Evolutionary conservation across 306 rosid species (phyloP), one percentile per base, ranked within the genome.

Genomic region (Inga leiocalycina): DNA sequence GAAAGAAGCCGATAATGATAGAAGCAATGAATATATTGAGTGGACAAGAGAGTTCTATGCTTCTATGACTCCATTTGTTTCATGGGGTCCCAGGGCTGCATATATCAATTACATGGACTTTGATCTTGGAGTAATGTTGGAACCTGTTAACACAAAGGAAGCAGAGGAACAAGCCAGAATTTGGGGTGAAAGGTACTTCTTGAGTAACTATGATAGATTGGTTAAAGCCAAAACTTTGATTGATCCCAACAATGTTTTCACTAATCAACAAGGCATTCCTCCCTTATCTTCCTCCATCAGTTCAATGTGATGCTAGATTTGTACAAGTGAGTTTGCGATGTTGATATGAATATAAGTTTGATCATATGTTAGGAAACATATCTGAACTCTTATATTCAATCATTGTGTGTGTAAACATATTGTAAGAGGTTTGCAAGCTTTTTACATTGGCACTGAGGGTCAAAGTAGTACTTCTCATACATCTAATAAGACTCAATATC

Each of bases 131-230:
- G 88, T 88, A 44, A 90, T 79, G 89, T 37, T 77, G 89, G 37
- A 76, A 57, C 1, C 30, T 77, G 81, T 85, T 20, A 74, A 16
- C 75, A 4, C 16, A 72, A 71, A 39, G 27, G 81, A 80, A 74
- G 85, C 78, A 44, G 90, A 76, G 75, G 92, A 88, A 34, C 27
- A 48, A 82, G 91, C 94, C 43, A 92, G 90, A 84, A 73, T 49
- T 81, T 91, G 98, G 97, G 97, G 98, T 48, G 92, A 91, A 79
- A 94, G 83, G 81, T 94, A 92, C 79, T 94, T 94, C 82, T 84
- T 94, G 84, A 85, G 75, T 32, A 94, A 92, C 87, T 92, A 91
- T 57, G 94, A 89, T 3, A 92, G 95, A 82, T 19, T 94, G 87
- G 95, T 94, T 1, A 89, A 57, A 65, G 98, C 91, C 17, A 94